Evolutionary conservation across 2,329 filamentous ascomycete genomes (phyloP).

Genomic region (Cladosporium phlei): DNA sequence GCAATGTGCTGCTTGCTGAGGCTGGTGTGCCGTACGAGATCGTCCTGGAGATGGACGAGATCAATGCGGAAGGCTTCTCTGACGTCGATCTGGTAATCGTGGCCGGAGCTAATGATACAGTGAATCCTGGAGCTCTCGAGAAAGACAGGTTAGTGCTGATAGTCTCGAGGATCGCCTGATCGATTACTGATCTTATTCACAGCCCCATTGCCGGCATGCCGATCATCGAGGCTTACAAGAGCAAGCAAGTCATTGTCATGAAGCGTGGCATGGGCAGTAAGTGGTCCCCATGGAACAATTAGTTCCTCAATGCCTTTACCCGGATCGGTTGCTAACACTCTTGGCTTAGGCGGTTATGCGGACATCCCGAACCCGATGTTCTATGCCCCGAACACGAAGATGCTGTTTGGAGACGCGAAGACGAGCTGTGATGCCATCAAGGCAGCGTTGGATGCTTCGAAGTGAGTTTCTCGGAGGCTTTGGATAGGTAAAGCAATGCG

Average conservation of each 20-base stretch:
- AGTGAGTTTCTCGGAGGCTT: neutral
- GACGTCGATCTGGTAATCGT: conserved; percentile 84
- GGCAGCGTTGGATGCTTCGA: conserved; percentile 23
- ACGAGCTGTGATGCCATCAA: conserved; percentile 35
- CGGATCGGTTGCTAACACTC: conserved; percentile 5
- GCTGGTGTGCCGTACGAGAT: conserved; percentile 87
- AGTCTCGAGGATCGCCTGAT: no score
- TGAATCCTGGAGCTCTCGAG: conserved; percentile 84
- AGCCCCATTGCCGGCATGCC: conserved; percentile 89
- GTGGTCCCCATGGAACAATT: neutral
- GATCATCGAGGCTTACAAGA: conserved; percentile 88
- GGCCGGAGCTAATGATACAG: conserved; percentile 88
- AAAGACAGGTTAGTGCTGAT: conserved; percentile 51
- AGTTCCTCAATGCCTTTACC: neutral
- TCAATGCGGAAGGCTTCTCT: conserved; percentile 77
- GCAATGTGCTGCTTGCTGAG: conserved; percentile 84
- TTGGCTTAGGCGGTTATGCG: conserved; percentile 43
- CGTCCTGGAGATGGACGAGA: conserved; percentile 92
- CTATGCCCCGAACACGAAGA: conserved; percentile 82
- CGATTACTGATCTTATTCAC: conserved; percentile 13
- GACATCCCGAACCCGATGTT: conserved; percentile 94
- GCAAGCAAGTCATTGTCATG: conserved; percentile 89
- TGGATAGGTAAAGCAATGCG: neutral
- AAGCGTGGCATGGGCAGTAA: conserved; percentile 78
- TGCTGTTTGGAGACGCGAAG: conserved; percentile 90